Percentiles rank a stretch among this genome's conserved stretches.
Conservation (phyloP, 768 basidiomycete species). For the Podaxis carcinomalis region DNA sequence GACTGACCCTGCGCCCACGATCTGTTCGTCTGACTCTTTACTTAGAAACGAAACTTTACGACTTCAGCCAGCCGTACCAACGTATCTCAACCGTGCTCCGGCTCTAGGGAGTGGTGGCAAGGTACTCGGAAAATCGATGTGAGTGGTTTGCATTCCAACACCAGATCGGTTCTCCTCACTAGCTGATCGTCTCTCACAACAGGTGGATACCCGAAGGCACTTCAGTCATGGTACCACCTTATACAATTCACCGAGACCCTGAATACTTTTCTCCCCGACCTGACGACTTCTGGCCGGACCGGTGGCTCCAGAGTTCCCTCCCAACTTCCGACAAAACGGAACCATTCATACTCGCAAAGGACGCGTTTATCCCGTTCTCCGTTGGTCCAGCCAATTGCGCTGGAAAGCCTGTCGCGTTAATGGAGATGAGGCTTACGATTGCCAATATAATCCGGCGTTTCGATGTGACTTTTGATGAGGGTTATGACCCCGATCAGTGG, state of each 20-base stretch:
- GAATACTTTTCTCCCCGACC: constrained; percentile 33
- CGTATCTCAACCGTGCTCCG: not conserved
- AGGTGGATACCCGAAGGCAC: constrained; percentile 39
- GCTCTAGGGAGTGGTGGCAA: constrained; percentile 26
- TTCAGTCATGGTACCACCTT: constrained; percentile 29
- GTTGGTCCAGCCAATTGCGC: constrained; percentile 49
- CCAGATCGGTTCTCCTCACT: not conserved
- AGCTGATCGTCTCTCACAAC: not conserved
- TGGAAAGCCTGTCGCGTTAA: constrained; percentile 34
- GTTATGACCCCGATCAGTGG: constrained; percentile 12
- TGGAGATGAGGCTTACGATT: constrained; percentile 26
- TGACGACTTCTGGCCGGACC: constrained; percentile 32
- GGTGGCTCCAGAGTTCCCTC: constrained; percentile 24
- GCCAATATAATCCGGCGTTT: constrained; percentile 10
- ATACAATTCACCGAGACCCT: constrained; percentile 30
- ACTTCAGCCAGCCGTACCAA: not conserved
- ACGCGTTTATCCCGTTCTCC: constrained; percentile 30
- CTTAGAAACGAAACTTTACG: not conserved
- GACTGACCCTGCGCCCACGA: not conserved
- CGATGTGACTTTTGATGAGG: constrained; percentile 13
- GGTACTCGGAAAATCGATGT: constrained; percentile 17
- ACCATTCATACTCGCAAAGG: constrained; percentile 13
- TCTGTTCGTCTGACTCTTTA: not conserved
- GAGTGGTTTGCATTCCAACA: not conserved
- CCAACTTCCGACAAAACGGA: not conserved